A percentile compares a stretch with the other conserved stretches of the same genome.
phyloP scores from a whole-genome alignment of 257 asterid species.

The Thymus mandschuricus region DNA sequence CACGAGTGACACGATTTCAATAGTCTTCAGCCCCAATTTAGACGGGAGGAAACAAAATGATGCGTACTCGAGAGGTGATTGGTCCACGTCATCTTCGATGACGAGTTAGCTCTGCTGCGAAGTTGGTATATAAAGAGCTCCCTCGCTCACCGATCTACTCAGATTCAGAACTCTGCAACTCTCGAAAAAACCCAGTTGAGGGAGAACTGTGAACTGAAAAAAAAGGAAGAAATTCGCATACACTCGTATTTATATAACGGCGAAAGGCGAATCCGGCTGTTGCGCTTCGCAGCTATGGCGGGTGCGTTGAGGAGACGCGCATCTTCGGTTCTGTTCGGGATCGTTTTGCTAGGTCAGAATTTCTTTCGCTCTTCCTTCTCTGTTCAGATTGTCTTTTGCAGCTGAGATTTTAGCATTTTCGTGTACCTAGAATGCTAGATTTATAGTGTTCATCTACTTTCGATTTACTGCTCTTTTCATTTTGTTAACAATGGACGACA shows the following conservation, averaged over 20 bases:
- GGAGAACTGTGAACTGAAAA: not conserved
- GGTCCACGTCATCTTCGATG: conserved; percentile 69
- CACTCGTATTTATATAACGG: not conserved
- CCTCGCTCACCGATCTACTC: not conserved
- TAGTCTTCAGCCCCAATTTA: conserved; percentile 4
- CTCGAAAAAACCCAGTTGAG: not conserved
- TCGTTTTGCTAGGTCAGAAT: conserved; percentile 67
- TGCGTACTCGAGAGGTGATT: conserved; percentile 36
- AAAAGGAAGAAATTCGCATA: not conserved
- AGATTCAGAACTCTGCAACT: conserved; percentile 28
- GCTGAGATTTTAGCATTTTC: conserved; percentile 22
- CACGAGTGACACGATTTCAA: conserved; percentile 32
- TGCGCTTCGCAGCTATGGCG: conserved; percentile 59
- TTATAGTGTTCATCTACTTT: not conserved
- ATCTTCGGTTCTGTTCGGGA: conserved; percentile 48
- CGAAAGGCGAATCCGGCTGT: not conserved
- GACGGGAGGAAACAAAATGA: conserved; percentile 13
- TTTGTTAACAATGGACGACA: not conserved
- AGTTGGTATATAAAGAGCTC: conserved; percentile 33
- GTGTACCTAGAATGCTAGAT: not conserved
- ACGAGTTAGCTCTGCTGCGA: conserved; percentile 35
- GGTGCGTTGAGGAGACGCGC: conserved; percentile 57
- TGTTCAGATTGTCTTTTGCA: not conserved
- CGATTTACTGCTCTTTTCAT: not conserved
- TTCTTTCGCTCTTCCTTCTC: not conserved